phyloP scores from a whole-genome alignment of 2,329 filamentous ascomycete species.

The Aspergillus fructus region DNA sequence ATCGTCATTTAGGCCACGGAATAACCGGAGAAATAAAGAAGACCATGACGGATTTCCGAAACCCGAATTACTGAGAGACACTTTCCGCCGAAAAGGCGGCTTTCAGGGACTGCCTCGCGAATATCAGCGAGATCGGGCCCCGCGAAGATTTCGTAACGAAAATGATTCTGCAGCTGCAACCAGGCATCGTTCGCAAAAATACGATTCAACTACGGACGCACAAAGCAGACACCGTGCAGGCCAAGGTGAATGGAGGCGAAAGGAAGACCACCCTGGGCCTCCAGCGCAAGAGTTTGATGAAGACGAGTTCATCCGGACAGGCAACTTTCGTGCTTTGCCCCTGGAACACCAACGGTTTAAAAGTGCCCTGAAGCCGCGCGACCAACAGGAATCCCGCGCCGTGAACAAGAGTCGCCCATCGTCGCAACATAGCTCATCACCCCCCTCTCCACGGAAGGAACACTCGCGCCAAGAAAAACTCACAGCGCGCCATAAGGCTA shows the following conservation, averaged over 20 bases:
- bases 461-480: not conserved
- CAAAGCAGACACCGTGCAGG: not conserved
- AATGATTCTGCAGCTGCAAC: not conserved
- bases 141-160: not conserved
- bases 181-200: not conserved
- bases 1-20: not conserved
- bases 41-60: not conserved
- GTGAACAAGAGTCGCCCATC: not conserved
- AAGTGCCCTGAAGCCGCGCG: not conserved
- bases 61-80: not conserved
- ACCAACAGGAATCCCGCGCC: not conserved
- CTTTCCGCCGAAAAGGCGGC: not conserved
- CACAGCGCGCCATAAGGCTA: slow-evolving; percentile 17
- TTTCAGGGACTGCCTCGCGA: not conserved
- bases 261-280: not conserved
- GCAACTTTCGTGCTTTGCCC: slow-evolving; percentile 28
- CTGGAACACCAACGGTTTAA: slow-evolving; percentile 21
- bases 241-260: not conserved
- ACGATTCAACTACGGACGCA: not conserved
- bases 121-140: not conserved
- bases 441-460: not conserved
- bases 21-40: not conserved
- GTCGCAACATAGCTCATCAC: not conserved
- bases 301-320: slow-evolving; percentile 32
- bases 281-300: slow-evolving; percentile 18